These are phyloP conservation scores for Diplodia seriata DNA, from an alignment of 2,329 filamentous ascomycete genomes.

Conservation along the genomic window DNA sequence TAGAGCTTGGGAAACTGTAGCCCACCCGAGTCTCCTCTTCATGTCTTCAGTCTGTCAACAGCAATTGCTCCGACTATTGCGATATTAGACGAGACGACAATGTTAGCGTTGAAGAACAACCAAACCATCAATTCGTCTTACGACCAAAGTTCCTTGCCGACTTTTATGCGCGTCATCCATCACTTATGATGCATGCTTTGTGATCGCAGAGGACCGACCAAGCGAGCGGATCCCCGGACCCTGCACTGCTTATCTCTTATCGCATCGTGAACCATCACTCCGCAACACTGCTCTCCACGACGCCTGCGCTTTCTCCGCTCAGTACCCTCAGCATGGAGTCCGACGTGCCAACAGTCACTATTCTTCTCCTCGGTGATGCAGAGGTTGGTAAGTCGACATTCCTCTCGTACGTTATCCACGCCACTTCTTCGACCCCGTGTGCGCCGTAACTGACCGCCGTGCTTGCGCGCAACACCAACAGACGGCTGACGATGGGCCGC, in stretches of 20 bases:
- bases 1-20: background rate
- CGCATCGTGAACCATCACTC: background rate
- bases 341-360: conserved; percentile 50
- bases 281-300: background rate
- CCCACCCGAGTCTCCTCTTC: background rate
- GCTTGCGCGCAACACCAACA: conserved; percentile 20
- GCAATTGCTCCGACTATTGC: background rate
- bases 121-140: too few relatives aligned
- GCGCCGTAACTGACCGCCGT: background rate
- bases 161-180: too few relatives aligned
- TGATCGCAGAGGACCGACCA: background rate
- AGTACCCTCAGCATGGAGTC: conserved; percentile 1
- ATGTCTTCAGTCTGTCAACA: background rate
- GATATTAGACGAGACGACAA: background rate
- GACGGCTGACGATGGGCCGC: conserved; percentile 38
- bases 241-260: conserved; percentile 17
- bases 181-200: background rate
- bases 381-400: conserved; percentile 69
- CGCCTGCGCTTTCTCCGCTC: background rate
- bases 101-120: too few relatives aligned
- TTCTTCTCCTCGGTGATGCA: conserved; percentile 65
- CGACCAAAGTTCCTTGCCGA: too few relatives aligned
- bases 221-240: conserved; percentile 10
- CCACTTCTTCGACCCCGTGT: background rate
- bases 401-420: conserved; percentile 59